These are phyloP conservation scores for Boletellus emodensis DNA, from an alignment of 768 basidiomycete species.

Conservation along the genomic window DNA sequence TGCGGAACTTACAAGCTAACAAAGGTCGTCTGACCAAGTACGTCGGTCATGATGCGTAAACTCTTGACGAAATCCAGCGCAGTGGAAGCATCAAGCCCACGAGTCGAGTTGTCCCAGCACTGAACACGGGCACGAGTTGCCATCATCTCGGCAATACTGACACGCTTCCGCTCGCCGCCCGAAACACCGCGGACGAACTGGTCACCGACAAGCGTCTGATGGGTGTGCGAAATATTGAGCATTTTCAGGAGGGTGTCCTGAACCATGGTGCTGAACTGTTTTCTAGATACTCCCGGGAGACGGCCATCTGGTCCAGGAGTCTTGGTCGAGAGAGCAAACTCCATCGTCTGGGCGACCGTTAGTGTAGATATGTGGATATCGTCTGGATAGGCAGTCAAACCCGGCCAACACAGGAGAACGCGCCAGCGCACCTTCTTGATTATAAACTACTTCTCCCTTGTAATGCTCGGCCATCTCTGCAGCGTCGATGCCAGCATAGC, in stretches of 20 bases:
- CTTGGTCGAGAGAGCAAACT: constrained; percentile 68
- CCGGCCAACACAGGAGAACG: neutral
- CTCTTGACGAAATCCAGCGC: constrained; percentile 83
- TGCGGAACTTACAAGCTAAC: constrained; percentile 56
- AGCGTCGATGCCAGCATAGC: constrained; percentile 76
- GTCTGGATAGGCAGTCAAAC: constrained; percentile 38
- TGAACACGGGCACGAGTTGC: constrained; percentile 75
- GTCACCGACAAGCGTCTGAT: constrained; percentile 76
- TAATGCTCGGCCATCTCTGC: constrained; percentile 73
- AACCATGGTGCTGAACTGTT: constrained; percentile 54
- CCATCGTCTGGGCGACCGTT: constrained; percentile 73
- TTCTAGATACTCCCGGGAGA: constrained; percentile 59
- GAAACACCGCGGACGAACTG: constrained; percentile 81
- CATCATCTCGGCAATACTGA: constrained; percentile 87
- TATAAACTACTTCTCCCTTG: constrained; percentile 77
- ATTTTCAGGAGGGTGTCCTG: constrained; percentile 64
- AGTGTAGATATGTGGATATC: constrained; percentile 82
- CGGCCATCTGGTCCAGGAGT: constrained; percentile 72
- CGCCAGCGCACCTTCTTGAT: constrained; percentile 55
- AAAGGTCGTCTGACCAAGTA: constrained; percentile 76
- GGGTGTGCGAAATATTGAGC: constrained; percentile 82
- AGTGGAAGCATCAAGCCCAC: constrained; percentile 81
- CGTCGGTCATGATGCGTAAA: constrained; percentile 77
- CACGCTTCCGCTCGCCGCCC: constrained; percentile 76
- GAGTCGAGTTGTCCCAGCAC: constrained; percentile 81